Conservation (phyloP, 148 eudicot genomes). For the Rhododendron ferrugineum region DNA sequence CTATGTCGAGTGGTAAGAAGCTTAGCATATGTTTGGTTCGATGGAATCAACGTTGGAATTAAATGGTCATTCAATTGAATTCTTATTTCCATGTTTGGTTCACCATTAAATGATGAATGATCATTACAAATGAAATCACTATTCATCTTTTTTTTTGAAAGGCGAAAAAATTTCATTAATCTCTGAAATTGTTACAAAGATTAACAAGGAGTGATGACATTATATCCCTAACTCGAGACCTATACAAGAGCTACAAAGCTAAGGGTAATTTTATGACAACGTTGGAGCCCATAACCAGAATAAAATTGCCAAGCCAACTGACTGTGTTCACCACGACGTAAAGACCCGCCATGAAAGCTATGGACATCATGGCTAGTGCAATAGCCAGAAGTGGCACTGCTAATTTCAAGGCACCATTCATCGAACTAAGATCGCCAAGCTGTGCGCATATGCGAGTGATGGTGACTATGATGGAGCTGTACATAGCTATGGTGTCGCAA, state of each 20-base stretch:
- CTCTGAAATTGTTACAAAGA: no score
- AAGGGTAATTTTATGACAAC: no score
- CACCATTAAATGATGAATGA: no score
- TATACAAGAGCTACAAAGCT: no score
- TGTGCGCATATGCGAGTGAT: conserved; percentile 44
- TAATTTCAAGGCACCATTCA: neutral
- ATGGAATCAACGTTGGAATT: no score
- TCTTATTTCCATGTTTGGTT: no score
- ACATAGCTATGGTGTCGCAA: neutral
- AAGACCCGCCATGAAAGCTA: conserved; percentile 41
- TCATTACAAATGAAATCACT: no score
- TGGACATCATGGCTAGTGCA: conserved; percentile 38
- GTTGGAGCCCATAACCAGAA: conserved; percentile 27
- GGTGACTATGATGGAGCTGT: conserved; percentile 12
- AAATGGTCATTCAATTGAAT: no score
- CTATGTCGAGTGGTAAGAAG: neutral
- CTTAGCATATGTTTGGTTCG: neutral
- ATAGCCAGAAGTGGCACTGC: conserved; percentile 22
- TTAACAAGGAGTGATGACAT: no score
- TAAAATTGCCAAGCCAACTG: conserved; percentile 33
- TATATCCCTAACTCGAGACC: no score
- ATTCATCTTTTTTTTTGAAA: no score
- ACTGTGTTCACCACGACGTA: conserved; percentile 28
- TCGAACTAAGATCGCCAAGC: conserved; percentile 27
- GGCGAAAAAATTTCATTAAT: no score